Conservation (phyloP, 306 rosid genomes). For the Boehmeria nivea region DNA sequence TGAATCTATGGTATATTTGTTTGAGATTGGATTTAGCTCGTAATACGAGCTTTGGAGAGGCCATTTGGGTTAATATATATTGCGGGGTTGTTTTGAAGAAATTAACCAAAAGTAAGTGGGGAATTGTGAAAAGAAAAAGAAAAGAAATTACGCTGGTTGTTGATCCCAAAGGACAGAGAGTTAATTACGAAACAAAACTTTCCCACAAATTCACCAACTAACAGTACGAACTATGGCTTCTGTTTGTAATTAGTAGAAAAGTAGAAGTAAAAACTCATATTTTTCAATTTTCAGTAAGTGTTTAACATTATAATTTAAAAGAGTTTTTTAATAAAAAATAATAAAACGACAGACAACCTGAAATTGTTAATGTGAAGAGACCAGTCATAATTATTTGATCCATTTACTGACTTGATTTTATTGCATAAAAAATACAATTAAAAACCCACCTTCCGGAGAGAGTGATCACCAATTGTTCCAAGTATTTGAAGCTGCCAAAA, state of each 20-base stretch:
- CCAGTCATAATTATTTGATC: not conserved
- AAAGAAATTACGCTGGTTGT: not conserved
- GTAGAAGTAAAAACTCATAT: too few species aligned
- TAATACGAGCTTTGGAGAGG: not conserved
- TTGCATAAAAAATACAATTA: not conserved
- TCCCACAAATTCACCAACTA: too few species aligned
- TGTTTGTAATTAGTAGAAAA: too few species aligned
- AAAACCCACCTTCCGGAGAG: not conserved
- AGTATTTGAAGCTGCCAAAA: conserved; percentile 49
- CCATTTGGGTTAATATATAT: not conserved
- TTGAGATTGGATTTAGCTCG: not conserved
- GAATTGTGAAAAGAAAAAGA: not conserved
- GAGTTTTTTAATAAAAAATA: too few species aligned
- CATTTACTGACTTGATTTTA: not conserved
- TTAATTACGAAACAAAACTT: too few species aligned
- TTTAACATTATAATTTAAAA: too few species aligned
- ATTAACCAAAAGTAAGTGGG: not conserved
- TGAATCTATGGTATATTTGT: not conserved
- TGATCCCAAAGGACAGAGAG: not conserved
- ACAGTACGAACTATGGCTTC: too few species aligned
- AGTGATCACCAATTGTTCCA: conserved; percentile 28
- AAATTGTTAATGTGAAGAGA: too few species aligned
- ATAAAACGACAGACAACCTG: too few species aligned
- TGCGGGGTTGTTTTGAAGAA: too few species aligned
- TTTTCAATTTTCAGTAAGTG: too few species aligned